A percentile compares a stretch with the other conserved stretches of the same genome.
phyloP scores from a whole-genome alignment of 2,329 filamentous ascomycete species.

The Teratosphaeria nubilosa region DNA sequence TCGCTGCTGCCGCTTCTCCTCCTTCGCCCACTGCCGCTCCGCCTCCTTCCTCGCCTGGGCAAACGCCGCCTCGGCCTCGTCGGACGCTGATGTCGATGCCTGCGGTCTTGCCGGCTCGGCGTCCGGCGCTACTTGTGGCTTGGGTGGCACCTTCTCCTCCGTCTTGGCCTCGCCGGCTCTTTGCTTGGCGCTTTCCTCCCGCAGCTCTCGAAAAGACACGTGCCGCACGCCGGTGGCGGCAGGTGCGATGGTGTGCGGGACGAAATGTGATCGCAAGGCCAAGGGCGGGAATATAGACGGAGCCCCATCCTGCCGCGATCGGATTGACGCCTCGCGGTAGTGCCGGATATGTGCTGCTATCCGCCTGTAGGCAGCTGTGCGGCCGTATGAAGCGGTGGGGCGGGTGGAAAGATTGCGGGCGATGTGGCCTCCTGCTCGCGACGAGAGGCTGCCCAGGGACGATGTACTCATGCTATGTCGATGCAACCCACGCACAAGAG shows the following conservation, averaged over 20 bases:
- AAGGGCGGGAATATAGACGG: slow-evolving; percentile 21
- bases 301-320: slow-evolving; percentile 13
- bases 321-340: slow-evolving; percentile 22
- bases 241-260: slow-evolving; percentile 32
- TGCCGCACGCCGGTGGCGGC: slow-evolving; percentile 35
- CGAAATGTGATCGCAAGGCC: slow-evolving; percentile 34
- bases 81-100: slow-evolving; percentile 17
- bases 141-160: slow-evolving; percentile 24
- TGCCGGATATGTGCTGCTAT: slow-evolving; percentile 25
- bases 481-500: neutral
- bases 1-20: slow-evolving; percentile 17
- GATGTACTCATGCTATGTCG: slow-evolving; percentile 36
- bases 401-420: slow-evolving; percentile 28
- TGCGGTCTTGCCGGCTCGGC: slow-evolving; percentile 16
- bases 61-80: slow-evolving; percentile 26
- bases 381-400: slow-evolving; percentile 30
- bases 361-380: slow-evolving; percentile 40
- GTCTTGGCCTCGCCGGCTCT: slow-evolving; percentile 16
- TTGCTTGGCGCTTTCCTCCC: slow-evolving; percentile 27
- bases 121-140: slow-evolving; percentile 24
- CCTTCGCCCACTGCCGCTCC: slow-evolving; percentile 33
- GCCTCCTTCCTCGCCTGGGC: slow-evolving; percentile 26
- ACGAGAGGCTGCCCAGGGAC: slow-evolving; percentile 29
- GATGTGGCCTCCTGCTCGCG: slow-evolving; percentile 30
- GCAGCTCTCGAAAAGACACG: slow-evolving; percentile 33